Evolutionary conservation across 805 yeast species (phyloP), one percentile per base, ranked within the genome.

Genomic region (Kuraishia cidri): DNA sequence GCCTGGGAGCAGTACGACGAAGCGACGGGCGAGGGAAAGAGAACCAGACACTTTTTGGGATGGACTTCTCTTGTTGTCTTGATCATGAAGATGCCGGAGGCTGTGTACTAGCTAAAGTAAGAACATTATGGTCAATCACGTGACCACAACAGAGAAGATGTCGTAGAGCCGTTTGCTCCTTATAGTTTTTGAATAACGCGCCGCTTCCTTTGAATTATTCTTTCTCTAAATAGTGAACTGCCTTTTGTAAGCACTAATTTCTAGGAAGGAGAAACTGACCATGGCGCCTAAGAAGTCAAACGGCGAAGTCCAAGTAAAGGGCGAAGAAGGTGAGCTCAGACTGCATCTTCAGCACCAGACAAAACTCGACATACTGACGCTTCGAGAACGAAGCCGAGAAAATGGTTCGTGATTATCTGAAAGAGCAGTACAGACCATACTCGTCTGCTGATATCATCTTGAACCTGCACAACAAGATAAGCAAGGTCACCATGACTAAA

Each of bases 1-100:
- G 85, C 84, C 5, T 90, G 87, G 81, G 98, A 92, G 48, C 90
- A 86, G 49, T 92, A 92, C 53, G 78, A 83, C 42, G 90, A 85
- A 40, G 50, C 45, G 10, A 74, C 76, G 6, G 98, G 98, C 1
- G 51, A 58, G 2, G 83, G 86, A 3, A 71, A 72, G 42, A 88
- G 97, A 6, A 88, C 90, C 7, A 79, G 82, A 53, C 90, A 85
- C 50, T 92, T 92, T 58, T 64, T 85, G 26, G 98, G 98, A 2
- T 92, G 98, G 98, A 79, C 97, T 1, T 76, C 94, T 2, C 58
- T 86, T 37, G 81, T 83, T 9, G 73, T 83, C 4, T 64, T 75
- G 40, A 83, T 92, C 48, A 81, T 92, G 90, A 69, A 70, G 35
- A 79, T 83, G 92, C 90, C 92, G 2, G 78, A 71, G 37, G 40